Base-by-base conservation (phyloP, 1,139 yeast species). In the Hanseniaspora sp. region DNA sequence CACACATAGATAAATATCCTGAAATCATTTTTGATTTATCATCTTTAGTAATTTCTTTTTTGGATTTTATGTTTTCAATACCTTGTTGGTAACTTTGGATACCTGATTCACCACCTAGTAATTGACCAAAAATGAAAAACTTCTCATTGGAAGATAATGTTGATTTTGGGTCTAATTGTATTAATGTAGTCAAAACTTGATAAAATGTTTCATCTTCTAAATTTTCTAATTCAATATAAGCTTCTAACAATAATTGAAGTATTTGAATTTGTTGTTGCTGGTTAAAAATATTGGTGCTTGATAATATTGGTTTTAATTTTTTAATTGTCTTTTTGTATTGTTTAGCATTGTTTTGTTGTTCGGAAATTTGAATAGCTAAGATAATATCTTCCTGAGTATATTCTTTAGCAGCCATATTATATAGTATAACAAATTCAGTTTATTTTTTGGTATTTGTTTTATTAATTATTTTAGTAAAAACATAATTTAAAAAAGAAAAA, bases 61-160 rank as follows among this genome's bases (percentile, higher is more conserved):
- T 56, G 11, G 56, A 52, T 2, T 78, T 69, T 55, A 76, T 75
- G 46, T 67, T 63, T 55, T 75, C 71, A 49, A 86, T 71, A 5
- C 95, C 97, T 55, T 73, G 74, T 59, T 80, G 78, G 58, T 85
- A 75, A 63, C 77, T 74, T n/a, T 72, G 68, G 35, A 86, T 66
- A 11, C 97, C 97, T 60, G 82, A 86, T 33, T 61, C 61, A 35
- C 95, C 96, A 40, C 97, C 97, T 35, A 83, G 73, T 54, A 92
- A 79, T 69, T 92, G 98, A 1, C 96, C 99, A 60, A 90, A 72
- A 69, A 92, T 87, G 56, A 92, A 75, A 65, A 85, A 90, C 69
- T 90, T 90, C 64, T 86, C 95, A 42, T 77, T 77, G 4, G 69
- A 68, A 1, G 92, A 95, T 49, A 69, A 62, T 1, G 67, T 60